phyloP scores from a whole-genome alignment of 1,284 basidiomycete genomes.

The Pseudozyma sp. region DNA sequence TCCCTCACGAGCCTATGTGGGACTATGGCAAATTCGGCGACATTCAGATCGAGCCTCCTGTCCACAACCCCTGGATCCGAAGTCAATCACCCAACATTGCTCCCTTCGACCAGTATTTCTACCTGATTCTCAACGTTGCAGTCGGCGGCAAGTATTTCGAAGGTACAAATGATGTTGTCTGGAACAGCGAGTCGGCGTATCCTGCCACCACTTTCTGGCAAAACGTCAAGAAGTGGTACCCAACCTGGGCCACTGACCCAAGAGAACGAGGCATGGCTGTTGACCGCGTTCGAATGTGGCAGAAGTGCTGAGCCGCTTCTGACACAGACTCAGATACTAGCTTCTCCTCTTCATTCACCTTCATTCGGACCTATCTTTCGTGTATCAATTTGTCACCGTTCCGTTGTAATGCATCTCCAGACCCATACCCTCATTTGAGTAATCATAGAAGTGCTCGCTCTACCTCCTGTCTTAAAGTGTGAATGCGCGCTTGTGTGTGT shows the following conservation, averaged over 20 bases:
- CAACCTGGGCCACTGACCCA: conserved; percentile 11
- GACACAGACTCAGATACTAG: too few species aligned
- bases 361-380: neutral
- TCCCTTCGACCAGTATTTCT: conserved; percentile 88
- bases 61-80: conserved; percentile 72
- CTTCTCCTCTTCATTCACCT: neutral
- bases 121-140: conserved; percentile 82
- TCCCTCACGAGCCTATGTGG: conserved; percentile 78
- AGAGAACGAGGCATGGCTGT: too few species aligned
- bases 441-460: too few species aligned
- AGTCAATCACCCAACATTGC: conserved; percentile 73
- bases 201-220: conserved; percentile 78
- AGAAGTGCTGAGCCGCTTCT: too few species aligned
- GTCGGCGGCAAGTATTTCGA: conserved; percentile 87
- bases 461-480: neutral
- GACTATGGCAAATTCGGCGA: conserved; percentile 78
- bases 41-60: conserved; percentile 77
- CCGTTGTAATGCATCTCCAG: conserved; percentile 2
- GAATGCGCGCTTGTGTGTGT: too few species aligned
- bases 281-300: too few species aligned
- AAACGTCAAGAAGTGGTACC: conserved; percentile 65
- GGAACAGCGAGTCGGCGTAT: conserved; percentile 70
- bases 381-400: conserved; percentile 7
- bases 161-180: conserved; percentile 72
- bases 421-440: neutral